Evolutionary conservation across 805 yeast genomes (phyloP), one percentile per base, ranked within the genome.

Genomic region (Kazachstania bromeliacearum): DNA sequence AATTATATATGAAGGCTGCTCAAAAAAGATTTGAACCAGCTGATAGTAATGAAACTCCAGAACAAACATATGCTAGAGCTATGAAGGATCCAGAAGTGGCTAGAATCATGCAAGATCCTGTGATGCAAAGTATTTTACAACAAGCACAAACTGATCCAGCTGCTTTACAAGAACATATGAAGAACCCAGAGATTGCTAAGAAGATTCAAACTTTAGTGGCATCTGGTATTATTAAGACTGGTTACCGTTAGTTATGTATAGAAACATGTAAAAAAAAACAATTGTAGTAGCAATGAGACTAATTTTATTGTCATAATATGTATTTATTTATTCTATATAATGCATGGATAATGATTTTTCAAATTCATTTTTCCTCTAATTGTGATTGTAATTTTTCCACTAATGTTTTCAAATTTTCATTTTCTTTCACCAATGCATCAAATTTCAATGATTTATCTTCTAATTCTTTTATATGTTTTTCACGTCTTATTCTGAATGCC

Each of bases 61-160:
- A 92, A 58, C 84, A 92, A 66, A 84, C 96, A 17, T 74, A 87
- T 71, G 94, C 81, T 58, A 77, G 98, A 64, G 83, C 83, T 25
- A 70, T 84, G 41, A 74, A 81, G 59, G 96, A 92, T 61, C 96
- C 97, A n/a, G 96, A 88, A 65, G 82, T 89, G 39, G 85, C 81
- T 38, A 71, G 77, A 34, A 87, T 89, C 44, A 69, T 92, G 63
- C 85, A 82, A 59, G 96, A 88, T 57, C 96, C 96, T 9, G 87
- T 89, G 29, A 89, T 92, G 96, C 92, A 87, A 66, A 79, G 89
- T 38, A 92, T 92, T 46, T 71, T 92, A 59, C 80, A 76, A 49
- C 99, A 92, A 66, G 97, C 97, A 14, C 83, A 80, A 60, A 84
- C 77, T 41, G 83, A 92, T 59, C 98, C 98, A 34, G 95, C 95